Evolutionary conservation across 495 filamentous ascomycete genomes (phyloP).

Genomic region (Hyaloscypha finlandica): DNA sequence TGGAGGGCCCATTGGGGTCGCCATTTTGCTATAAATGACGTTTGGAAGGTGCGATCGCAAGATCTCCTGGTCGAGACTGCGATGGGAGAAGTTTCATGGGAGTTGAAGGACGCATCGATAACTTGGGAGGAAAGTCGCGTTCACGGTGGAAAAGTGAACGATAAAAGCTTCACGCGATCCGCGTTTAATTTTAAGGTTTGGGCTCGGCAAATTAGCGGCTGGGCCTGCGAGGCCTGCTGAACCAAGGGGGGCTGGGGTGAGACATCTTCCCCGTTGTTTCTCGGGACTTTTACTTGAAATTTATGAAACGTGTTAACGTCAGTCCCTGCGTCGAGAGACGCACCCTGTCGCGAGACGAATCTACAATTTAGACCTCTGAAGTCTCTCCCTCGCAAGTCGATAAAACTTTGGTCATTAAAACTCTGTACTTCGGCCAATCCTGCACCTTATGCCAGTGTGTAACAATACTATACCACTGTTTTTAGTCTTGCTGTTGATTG

Average conservation of each 20-base stretch:
- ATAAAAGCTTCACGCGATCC: constrained; percentile 9
- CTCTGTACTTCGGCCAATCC: no score
- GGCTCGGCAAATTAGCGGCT: constrained; percentile 6
- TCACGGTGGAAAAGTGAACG: neutral
- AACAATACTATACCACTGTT: no score
- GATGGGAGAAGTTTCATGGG: neutral
- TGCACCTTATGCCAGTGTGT: no score
- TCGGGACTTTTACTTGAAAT: neutral
- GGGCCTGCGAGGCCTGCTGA: neutral
- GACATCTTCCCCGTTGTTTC: neutral
- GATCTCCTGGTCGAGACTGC: neutral
- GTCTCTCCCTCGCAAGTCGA: no score
- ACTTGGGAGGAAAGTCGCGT: constrained; percentile 1
- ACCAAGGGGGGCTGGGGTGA: neutral
- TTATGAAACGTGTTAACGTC: neutral
- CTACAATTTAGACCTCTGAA: no score
- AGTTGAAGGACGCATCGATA: constrained; percentile 11
- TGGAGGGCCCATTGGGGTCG: constrained; percentile 27
- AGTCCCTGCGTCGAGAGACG: no score
- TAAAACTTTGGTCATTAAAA: no score
- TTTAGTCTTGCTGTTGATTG: no score
- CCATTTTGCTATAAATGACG: constrained; percentile 19
- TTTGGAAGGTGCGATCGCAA: constrained; percentile 10
- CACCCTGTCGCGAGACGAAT: no score
- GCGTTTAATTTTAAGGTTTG: constrained; percentile 13